phyloP scores from a whole-genome alignment of 176 grass and related monocot species.

The Thinopyrum elongatum region DNA sequence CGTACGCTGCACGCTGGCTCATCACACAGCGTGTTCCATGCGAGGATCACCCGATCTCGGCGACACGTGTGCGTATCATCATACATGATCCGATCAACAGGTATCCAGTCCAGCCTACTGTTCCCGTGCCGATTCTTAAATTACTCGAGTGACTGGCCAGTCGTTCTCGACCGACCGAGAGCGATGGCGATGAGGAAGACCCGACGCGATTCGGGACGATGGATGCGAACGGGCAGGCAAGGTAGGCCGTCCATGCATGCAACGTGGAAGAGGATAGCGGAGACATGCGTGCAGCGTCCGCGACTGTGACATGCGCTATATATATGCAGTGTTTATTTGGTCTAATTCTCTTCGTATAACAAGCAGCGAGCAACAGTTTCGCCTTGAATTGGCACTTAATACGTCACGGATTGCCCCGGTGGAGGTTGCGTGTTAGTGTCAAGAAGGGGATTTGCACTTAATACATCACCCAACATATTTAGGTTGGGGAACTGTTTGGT shows the following conservation, averaged over 20 bases:
- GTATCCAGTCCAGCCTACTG: not conserved
- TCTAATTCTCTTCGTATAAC: not conserved
- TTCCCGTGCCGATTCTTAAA: not conserved
- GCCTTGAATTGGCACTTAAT: not conserved
- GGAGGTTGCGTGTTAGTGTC: not conserved
- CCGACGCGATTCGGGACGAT: not conserved
- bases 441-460: not conserved
- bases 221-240: not conserved
- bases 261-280: not conserved
- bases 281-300: not conserved
- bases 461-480: not conserved
- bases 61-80: not conserved
- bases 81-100: not conserved
- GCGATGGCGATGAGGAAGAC: not conserved
- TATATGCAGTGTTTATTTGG: not conserved
- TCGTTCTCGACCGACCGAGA: not conserved
- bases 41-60: not conserved
- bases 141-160: not conserved
- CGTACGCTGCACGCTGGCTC: not conserved
- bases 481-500: not conserved
- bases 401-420: not conserved
- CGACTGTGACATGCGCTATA: not conserved
- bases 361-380: not conserved
- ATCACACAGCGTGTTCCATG: not conserved
- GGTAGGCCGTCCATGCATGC: not conserved